These are phyloP conservation scores for Calvatia gigantea DNA, from an alignment of 768 basidiomycete species.

Conservation along the genomic window DNA sequence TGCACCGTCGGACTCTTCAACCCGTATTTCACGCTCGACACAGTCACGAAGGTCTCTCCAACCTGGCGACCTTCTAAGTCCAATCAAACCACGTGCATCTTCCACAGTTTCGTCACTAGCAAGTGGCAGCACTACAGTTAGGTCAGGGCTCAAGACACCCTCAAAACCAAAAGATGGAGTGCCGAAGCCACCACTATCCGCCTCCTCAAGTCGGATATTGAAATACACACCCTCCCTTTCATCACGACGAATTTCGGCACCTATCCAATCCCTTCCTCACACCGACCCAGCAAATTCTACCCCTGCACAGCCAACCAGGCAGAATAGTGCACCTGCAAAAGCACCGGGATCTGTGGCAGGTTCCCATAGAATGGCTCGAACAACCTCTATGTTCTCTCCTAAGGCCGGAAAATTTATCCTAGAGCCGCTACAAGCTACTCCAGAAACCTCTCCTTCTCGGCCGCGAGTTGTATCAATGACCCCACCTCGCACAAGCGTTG, in stretches of 20 bases:
- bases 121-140: slow-evolving; percentile 51
- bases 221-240: slow-evolving; percentile 34
- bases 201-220: slow-evolving; percentile 32
- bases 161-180: slow-evolving; percentile 49
- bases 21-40: slow-evolving; percentile 43
- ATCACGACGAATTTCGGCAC: slow-evolving; percentile 38
- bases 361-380: slow-evolving; percentile 22
- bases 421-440: slow-evolving; percentile 10
- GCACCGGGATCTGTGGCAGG: slow-evolving; percentile 20
- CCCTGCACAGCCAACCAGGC: slow-evolving; percentile 22
- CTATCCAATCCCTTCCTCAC: slow-evolving; percentile 27
- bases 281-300: slow-evolving; percentile 25
- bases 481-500: slow-evolving; percentile 24
- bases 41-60: slow-evolving; percentile 40
- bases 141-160: slow-evolving; percentile 26
- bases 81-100: slow-evolving; percentile 49
- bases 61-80: slow-evolving; percentile 24
- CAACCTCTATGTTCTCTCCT: slow-evolving; percentile 25
- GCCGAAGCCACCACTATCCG: slow-evolving; percentile 35
- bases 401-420: slow-evolving; percentile 17
- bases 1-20: slow-evolving; percentile 51
- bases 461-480: slow-evolving; percentile 45
- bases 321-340: slow-evolving; percentile 10
- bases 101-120: slow-evolving; percentile 43
- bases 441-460: slow-evolving; percentile 22